Conservation (phyloP, 306 rosid genomes). For the Fragaria ananassa region DNA sequence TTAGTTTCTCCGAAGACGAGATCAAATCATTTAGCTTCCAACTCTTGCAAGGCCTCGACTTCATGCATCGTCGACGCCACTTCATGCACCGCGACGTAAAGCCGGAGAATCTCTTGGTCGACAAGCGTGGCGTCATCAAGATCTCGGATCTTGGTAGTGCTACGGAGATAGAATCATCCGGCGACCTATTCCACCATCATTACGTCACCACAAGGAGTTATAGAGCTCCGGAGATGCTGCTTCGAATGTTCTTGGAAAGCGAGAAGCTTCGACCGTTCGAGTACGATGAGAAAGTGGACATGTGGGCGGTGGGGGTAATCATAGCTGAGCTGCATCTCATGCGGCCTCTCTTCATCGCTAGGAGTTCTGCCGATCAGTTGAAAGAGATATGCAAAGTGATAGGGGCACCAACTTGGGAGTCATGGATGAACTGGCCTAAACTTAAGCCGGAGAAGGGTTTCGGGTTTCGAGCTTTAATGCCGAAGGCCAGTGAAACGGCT, state of each 20-base stretch:
- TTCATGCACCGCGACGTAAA: background rate
- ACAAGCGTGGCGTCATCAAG: background rate
- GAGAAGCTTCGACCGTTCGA: background rate
- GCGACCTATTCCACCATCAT: background rate
- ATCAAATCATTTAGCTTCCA: background rate
- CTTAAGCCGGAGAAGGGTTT: background rate
- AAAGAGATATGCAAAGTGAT: background rate
- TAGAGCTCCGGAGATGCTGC: background rate
- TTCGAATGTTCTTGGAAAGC: background rate
- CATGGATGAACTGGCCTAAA: background rate
- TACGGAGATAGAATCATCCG: background rate
- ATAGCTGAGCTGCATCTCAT: background rate
- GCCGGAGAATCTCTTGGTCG: background rate
- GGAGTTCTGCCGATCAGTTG: background rate
- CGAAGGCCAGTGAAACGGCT: background rate
- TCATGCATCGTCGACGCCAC: background rate
- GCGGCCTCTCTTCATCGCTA: background rate
- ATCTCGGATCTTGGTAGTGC: background rate
- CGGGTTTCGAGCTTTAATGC: background rate
- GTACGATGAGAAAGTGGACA: background rate
- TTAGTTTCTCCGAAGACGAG: background rate
- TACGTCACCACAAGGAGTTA: background rate
- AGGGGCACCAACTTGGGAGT: background rate
- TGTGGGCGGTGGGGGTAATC: slow-evolving; percentile 5
- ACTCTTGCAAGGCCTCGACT: background rate